Evolutionary conservation across 257 asterid genomes (phyloP), one percentile per base, ranked within the genome.

Genomic region (Salvia miltiorrhiza): DNA sequence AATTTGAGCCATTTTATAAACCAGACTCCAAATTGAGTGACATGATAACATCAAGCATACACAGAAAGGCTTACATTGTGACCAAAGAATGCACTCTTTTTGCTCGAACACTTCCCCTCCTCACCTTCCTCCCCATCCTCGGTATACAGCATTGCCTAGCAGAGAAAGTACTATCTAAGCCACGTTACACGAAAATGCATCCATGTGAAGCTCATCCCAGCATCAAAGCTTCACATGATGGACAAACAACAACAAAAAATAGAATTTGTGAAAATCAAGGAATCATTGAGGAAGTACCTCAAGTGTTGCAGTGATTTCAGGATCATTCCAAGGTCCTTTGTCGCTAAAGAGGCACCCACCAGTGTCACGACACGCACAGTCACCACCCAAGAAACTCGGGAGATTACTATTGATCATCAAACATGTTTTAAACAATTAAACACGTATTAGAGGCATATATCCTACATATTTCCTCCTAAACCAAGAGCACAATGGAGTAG

Each of bases 311-410:
- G 81, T 76, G 43, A 81, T 80, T 37, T 83, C 77, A 40, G 89
- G 91, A 56, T 89, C 89, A 70, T 79, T 85, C 96, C 96, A 89
- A 2, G 96, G 96, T 54, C 96, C 96, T 69, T 82, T 87, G 37
- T 89, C 95, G 5, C 87, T 85, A 20, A 83, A 80, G 37, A 87
- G 81, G 65, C 96, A 87, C 54, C 92, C 87, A 5, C 83, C 90
- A 35, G 65, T 59, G 5, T 81, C 85, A 17, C 85, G 63, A 70
- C 95, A 89, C 26, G 82, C 62, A 83, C 96, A 89, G 30, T 68
- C 69, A 2, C 96, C 96, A 13, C 95, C 96, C 62, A 87, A 75
- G 84, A 89, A 87, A 67, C 73, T 73, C 30, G 96, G 96, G 43
- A 89, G 87, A 69, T 85, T 85, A 72, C 96, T 88, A 79, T 48